These are phyloP conservation scores for Microthlaspi erraticum DNA, from an alignment of 345 rosid genomes.

Conservation along the genomic window DNA sequence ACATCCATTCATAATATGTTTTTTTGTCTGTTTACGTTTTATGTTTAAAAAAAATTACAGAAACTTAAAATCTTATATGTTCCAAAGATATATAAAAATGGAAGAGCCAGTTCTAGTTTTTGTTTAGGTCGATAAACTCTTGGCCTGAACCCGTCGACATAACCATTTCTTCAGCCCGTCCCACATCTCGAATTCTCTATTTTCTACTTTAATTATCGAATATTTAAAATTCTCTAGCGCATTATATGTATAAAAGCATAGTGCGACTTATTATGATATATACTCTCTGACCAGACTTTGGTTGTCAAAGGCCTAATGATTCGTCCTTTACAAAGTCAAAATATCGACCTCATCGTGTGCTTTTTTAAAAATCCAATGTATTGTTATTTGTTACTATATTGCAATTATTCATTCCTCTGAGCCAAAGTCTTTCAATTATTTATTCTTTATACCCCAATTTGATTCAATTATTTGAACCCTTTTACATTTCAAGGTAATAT, in stretches of 20 bases:
- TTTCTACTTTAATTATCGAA: not conserved
- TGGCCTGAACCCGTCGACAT: no score
- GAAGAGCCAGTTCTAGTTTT: no score
- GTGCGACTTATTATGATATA: constrained; percentile 6
- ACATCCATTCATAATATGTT: no score
- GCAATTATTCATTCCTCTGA: constrained; percentile 2
- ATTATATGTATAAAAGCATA: not conserved
- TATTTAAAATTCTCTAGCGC: not conserved
- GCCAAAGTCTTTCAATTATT: constrained; percentile 7
- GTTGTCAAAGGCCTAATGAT: constrained; percentile 38
- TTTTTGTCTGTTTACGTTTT: no score
- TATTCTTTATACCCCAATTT: constrained; percentile 20
- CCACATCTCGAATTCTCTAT: no score
- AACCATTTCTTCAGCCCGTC: no score
- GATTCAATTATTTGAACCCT: constrained; percentile 29
- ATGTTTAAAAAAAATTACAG: no score
- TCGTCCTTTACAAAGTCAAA: constrained; percentile 36
- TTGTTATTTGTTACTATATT: not conserved
- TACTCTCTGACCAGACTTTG: constrained; percentile 35
- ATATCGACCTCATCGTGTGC: constrained; percentile 11
- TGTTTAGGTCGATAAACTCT: no score
- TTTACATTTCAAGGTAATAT: constrained; percentile 29
- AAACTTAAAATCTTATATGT: no score
- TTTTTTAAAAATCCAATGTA: not conserved
- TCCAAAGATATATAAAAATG: no score